Conservation (phyloP, 805 yeast genomes). For the Monosporozyma siamensis region DNA sequence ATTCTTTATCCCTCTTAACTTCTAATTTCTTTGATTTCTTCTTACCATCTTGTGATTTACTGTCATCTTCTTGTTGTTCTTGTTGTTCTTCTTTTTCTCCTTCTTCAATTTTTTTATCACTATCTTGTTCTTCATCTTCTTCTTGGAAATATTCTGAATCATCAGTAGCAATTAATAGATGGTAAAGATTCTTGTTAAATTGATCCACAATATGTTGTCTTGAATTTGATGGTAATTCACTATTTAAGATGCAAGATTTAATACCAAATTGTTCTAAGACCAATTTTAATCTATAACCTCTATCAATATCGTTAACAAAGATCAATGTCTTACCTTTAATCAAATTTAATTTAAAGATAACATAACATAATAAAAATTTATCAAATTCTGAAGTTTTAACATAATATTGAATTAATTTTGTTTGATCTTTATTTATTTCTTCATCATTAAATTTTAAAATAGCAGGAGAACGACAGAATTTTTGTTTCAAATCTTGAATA, state of each 20-base stretch:
- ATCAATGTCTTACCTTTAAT: conserved; percentile 85
- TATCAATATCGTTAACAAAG: conserved; percentile 88
- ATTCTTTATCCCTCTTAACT: conserved; percentile 55
- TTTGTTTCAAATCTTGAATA: conserved; percentile 60
- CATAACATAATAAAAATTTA: conserved; percentile 82
- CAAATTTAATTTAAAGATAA: conserved; percentile 77
- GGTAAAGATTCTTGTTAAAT: conserved; percentile 82
- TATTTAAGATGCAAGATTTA: conserved; percentile 75
- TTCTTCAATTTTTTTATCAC: conserved; percentile 6
- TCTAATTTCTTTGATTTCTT: conserved; percentile 21
- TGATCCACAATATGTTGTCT: conserved; percentile 92
- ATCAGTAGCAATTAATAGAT: conserved; percentile 87
- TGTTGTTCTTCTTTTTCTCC: conserved; percentile 9
- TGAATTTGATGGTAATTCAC: conserved; percentile 88
- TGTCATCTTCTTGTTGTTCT: no score
- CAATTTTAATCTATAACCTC: conserved; percentile 86
- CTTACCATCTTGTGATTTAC: conserved; percentile 10
- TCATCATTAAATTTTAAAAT: conserved; percentile 71
- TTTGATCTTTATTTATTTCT: conserved; percentile 40
- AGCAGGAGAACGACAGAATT: conserved; percentile 77
- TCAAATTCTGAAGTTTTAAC: conserved; percentile 84
- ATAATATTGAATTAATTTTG: conserved; percentile 71
- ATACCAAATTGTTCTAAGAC: conserved; percentile 94
- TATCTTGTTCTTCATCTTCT: conserved; percentile 33
- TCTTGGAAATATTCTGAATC: conserved; percentile 58